These are phyloP conservation scores for Fusarium temperatum DNA, from an alignment of 2,329 filamentous ascomycete genomes.

Conservation along the genomic window DNA sequence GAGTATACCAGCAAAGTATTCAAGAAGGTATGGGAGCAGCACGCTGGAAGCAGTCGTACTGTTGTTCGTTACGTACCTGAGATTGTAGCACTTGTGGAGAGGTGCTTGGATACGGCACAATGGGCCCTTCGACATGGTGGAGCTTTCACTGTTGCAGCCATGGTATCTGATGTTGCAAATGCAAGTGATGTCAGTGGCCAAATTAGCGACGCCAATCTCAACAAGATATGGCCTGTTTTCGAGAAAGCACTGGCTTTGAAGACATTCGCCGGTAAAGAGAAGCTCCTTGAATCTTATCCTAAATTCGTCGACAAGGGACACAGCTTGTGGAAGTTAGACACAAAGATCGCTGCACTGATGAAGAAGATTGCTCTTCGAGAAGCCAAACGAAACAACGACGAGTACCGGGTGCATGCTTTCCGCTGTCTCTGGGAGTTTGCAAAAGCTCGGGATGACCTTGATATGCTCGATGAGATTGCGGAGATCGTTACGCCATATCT, in stretches of 20 bases:
- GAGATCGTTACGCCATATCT: constrained; percentile 71
- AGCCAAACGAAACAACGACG: constrained; percentile 89
- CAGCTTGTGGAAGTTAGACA: constrained; percentile 64
- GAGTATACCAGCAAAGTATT: constrained; percentile 83
- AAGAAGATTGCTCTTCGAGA: constrained; percentile 86
- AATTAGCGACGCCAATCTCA: constrained; percentile 68
- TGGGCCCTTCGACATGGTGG: constrained; percentile 93
- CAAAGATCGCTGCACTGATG: constrained; percentile 67
- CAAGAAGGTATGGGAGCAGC: constrained; percentile 86
- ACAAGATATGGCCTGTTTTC: constrained; percentile 80
- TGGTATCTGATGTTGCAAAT: constrained; percentile 71
- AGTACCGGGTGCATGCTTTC: constrained; percentile 81
- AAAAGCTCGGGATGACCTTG: constrained; percentile 72
- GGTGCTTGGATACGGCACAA: constrained; percentile 78
- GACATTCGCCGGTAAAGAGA: constrained; percentile 93
- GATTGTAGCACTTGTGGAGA: constrained; percentile 74
- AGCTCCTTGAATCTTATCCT: constrained; percentile 80
- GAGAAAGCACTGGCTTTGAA: constrained; percentile 86
- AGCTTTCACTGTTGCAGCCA: constrained; percentile 80
- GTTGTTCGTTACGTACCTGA: constrained; percentile 86
- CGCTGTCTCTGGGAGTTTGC: constrained; percentile 76
- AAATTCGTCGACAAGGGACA: constrained; percentile 75
- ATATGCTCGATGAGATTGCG: constrained; percentile 74
- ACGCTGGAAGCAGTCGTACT: constrained; percentile 84
- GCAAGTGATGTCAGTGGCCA: constrained; percentile 66